Percentiles rank a stretch among this genome's conserved stretches.
Evolutionary conservation across 2,329 filamentous ascomycete species (phyloP).

Genomic region (Botrytis sinoallii): DNA sequence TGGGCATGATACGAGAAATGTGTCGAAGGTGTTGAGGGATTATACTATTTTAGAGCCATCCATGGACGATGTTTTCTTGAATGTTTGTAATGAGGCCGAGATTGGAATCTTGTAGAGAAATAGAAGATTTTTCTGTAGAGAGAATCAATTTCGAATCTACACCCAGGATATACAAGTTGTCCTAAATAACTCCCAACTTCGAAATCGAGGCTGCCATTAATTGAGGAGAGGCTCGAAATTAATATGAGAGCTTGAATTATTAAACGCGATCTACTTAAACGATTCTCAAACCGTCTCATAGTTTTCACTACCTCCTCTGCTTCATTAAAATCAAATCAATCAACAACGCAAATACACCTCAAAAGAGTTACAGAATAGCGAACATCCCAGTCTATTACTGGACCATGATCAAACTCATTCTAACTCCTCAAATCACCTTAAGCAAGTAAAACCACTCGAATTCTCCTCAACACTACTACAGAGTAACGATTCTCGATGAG

Average conservation of each 20-base stretch:
- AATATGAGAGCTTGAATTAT: not conserved
- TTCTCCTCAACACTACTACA: too few species aligned
- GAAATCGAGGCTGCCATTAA: not conserved
- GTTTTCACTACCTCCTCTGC: too few species aligned
- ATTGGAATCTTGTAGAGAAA: not conserved
- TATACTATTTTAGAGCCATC: not conserved
- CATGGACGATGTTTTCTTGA: not conserved
- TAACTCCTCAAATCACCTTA: too few species aligned
- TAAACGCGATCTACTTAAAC: not conserved
- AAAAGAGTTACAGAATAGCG: too few species aligned
- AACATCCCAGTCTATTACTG: too few species aligned
- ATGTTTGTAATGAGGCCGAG: not conserved
- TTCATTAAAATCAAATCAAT: too few species aligned
- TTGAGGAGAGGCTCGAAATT: not conserved
- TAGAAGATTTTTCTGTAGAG: not conserved
- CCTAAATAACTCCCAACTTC: not conserved
- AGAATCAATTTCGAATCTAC: not conserved
- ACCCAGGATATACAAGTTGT: not conserved
- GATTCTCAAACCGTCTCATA: not conserved
- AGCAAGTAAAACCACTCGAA: too few species aligned
- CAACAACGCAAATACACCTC: too few species aligned
- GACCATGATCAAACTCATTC: too few species aligned
- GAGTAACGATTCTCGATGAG: too few species aligned
- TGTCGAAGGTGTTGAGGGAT: not conserved
- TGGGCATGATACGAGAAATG: not conserved